Evolutionary conservation across 2,329 filamentous ascomycete genomes (phyloP).

Genomic region (Neophaeococcomyces mojaviensis): DNA sequence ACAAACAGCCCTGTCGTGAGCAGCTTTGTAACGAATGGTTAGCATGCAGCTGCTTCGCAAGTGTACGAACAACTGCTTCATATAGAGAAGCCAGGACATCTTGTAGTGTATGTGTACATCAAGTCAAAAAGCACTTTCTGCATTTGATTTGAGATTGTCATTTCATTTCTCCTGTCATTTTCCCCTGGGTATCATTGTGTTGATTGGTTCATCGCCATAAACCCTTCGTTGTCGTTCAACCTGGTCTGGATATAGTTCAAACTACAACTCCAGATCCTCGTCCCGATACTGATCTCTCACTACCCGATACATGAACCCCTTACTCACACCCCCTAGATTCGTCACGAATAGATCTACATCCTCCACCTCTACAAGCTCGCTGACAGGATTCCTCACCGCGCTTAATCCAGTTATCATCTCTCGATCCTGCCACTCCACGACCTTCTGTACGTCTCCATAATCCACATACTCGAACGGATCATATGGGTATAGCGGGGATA

Average conservation of each 20-base stretch:
- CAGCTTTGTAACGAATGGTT: too few species aligned
- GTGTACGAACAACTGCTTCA: background rate
- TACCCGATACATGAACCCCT: slow-evolving; percentile 53
- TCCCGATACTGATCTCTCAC: slow-evolving; percentile 58
- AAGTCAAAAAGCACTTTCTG: too few species aligned
- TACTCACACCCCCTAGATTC: slow-evolving; percentile 59
- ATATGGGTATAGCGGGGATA: slow-evolving; percentile 82
- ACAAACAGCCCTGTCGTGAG: too few species aligned
- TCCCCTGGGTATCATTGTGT: too few species aligned
- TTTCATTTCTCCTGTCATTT: too few species aligned
- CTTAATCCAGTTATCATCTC: slow-evolving; percentile 60
- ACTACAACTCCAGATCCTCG: slow-evolving; percentile 50
- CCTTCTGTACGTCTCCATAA: slow-evolving; percentile 71
- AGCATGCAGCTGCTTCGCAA: too few species aligned
- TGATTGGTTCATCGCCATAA: background rate
- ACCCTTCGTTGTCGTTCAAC: background rate
- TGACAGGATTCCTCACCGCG: slow-evolving; percentile 69
- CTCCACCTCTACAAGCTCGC: slow-evolving; percentile 70
- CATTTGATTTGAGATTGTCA: too few species aligned
- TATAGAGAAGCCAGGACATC: too few species aligned
- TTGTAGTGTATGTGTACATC: too few species aligned
- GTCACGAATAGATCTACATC: slow-evolving; percentile 70
- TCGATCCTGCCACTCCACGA: slow-evolving; percentile 71
- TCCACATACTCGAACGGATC: slow-evolving; percentile 76
- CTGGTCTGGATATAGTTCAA: background rate